A percentile compares a stretch with the other conserved stretches of the same genome.
These are phyloP conservation scores for Schizophyllum commune DNA, from an alignment of 1,284 basidiomycete genomes.

Conservation along the genomic window DNA sequence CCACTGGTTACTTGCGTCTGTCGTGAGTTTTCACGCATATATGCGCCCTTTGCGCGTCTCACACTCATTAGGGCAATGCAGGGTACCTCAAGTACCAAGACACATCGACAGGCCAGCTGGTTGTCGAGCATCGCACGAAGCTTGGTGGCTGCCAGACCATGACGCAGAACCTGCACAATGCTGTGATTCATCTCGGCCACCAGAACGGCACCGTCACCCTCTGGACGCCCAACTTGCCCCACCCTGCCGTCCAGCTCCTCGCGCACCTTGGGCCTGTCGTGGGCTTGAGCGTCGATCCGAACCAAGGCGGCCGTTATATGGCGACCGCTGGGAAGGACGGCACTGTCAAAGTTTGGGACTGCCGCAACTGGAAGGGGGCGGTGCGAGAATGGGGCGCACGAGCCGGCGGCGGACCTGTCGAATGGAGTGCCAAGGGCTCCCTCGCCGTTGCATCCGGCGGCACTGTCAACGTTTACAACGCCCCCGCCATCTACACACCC, in stretches of 20 bases:
- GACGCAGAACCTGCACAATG: conserved; percentile 88
- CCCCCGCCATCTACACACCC: conserved; percentile 56
- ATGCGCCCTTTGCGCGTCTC: background rate
- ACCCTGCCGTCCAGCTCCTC: conserved; percentile 86
- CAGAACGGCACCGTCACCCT: conserved; percentile 88
- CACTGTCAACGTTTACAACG: conserved; percentile 72
- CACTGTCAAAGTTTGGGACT: conserved; percentile 93
- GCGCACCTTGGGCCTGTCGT: conserved; percentile 88
- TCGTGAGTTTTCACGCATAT: conserved; percentile 42
- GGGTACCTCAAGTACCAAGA: conserved; percentile 97
- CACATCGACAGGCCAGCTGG: conserved; percentile 85
- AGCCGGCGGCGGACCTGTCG: conserved; percentile 52
- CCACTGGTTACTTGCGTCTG: conserved; percentile 87
- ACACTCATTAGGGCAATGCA: conserved; percentile 58
- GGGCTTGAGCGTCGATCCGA: conserved; percentile 79
- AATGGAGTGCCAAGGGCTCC: conserved; percentile 79
- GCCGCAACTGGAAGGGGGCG: conserved; percentile 86
- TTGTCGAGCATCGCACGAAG: conserved; percentile 88
- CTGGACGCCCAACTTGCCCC: conserved; percentile 93
- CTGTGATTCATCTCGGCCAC: conserved; percentile 91
- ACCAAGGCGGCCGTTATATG: conserved; percentile 82
- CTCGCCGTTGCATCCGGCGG: conserved; percentile 79
- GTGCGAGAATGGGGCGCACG: conserved; percentile 77
- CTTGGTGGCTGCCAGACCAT: conserved; percentile 83
- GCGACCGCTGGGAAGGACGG: conserved; percentile 88